Conservation (phyloP, 2,329 filamentous ascomycete genomes). For the Trichoderma aggressivum region DNA sequence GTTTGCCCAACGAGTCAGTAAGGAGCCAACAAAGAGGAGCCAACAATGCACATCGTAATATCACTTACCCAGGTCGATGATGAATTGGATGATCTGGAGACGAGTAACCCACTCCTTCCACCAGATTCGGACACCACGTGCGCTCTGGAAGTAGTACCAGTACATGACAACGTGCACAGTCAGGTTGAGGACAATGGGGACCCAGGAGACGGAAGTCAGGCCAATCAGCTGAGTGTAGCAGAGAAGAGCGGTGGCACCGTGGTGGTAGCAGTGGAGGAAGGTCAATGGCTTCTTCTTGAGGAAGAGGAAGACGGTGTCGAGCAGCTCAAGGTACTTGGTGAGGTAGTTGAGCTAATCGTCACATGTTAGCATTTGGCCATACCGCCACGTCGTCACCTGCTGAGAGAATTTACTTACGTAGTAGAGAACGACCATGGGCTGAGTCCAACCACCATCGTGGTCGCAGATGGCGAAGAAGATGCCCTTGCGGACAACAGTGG, state of each 20-base stretch:
- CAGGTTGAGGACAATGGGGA: slow-evolving; percentile 88
- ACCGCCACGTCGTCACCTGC: neutral
- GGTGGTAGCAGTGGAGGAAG: slow-evolving; percentile 99
- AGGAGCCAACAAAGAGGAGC: neutral
- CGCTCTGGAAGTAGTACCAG: slow-evolving; percentile 99
- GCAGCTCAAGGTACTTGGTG: slow-evolving; percentile 93
- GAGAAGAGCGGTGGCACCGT: slow-evolving; percentile 91
- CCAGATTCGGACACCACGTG: slow-evolving; percentile 92
- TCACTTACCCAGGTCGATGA: slow-evolving; percentile 85
- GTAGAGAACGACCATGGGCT: slow-evolving; percentile 89
- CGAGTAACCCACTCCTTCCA: slow-evolving; percentile 99
- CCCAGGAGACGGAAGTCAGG: slow-evolving; percentile 90
- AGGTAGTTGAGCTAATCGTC: slow-evolving; percentile 81
- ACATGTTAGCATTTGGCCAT: slow-evolving; percentile 37
- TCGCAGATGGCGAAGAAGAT: slow-evolving; percentile 89
- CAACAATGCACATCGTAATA: too few species aligned
- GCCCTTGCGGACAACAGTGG: slow-evolving; percentile 74
- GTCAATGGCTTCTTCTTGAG: slow-evolving; percentile 99
- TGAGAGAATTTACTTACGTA: slow-evolving; percentile 63
- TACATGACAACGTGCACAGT: slow-evolving; percentile 98
- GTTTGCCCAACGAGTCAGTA: slow-evolving; percentile 23
- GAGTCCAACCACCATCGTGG: slow-evolving; percentile 81
- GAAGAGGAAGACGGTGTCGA: slow-evolving; percentile 95
- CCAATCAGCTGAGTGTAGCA: slow-evolving; percentile 98
- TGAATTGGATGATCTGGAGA: slow-evolving; percentile 94